These are phyloP conservation scores for Marasmius oreades DNA, from an alignment of 1,284 basidiomycete genomes.

Conservation along the genomic window DNA sequence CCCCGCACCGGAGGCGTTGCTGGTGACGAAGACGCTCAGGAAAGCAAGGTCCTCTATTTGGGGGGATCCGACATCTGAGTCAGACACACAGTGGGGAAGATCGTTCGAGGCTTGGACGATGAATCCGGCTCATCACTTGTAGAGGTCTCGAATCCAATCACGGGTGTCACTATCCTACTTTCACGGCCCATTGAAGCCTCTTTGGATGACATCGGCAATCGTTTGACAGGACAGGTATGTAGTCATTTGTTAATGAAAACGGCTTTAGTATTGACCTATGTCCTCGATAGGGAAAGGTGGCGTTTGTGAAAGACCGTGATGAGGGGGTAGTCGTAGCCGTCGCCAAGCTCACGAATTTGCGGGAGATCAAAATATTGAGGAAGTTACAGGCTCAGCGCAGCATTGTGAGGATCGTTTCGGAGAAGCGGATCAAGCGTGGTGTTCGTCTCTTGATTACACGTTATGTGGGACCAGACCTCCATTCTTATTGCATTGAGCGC, in stretches of 20 bases:
- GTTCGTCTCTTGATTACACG: neutral
- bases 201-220: neutral
- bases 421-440: neutral
- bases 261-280: neutral
- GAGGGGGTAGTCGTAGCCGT: neutral
- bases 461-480: neutral
- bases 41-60: too few relatives aligned
- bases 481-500: neutral
- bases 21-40: too few relatives aligned
- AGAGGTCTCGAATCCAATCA: too few relatives aligned
- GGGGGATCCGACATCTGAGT: too few relatives aligned
- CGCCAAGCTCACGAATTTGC: neutral
- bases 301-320: neutral
- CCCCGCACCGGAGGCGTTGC: too few relatives aligned
- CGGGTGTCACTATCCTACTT: too few relatives aligned
- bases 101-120: too few relatives aligned
- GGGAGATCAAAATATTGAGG: neutral
- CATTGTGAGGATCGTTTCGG: neutral
- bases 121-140: too few relatives aligned
- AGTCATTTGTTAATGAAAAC: neutral
- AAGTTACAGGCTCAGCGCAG: neutral
- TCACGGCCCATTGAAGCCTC: too few relatives aligned
- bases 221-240: neutral
- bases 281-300: neutral
- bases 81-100: neutral